Evolutionary conservation across 2,329 filamentous ascomycete species (phyloP).

Genomic region (Fusarium pseudograminearum): DNA sequence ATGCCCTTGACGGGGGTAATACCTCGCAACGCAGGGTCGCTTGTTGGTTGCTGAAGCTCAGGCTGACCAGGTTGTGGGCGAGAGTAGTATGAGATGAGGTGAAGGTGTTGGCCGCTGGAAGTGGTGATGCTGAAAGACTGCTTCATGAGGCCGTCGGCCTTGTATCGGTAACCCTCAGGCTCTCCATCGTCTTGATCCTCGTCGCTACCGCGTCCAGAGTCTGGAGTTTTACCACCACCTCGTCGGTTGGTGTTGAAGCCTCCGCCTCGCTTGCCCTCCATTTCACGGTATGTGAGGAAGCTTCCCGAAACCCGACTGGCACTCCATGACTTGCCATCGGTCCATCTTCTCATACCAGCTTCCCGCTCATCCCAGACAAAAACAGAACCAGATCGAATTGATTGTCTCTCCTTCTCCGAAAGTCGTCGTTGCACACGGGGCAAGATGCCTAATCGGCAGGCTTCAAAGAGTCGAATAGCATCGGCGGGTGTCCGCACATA

Average conservation of each 20-base stretch:
- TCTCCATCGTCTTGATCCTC: constrained; percentile 88
- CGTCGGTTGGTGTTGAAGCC: constrained; percentile 72
- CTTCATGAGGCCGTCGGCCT: constrained; percentile 98
- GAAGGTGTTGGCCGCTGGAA: constrained; percentile 86
- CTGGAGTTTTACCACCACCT: constrained; percentile 80
- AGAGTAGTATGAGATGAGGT: constrained; percentile 97
- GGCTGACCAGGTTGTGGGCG: constrained; percentile 79
- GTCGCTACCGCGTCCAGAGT: constrained; percentile 83
- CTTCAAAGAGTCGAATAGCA: constrained; percentile 98
- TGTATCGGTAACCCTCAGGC: constrained; percentile 92
- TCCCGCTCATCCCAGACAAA: constrained; percentile 99
- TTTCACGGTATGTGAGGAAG: constrained; percentile 96
- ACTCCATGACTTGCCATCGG: constrained; percentile 98
- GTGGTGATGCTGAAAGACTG: constrained; percentile 99
- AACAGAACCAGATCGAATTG: constrained; percentile 95
- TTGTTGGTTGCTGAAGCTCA: constrained; percentile 83
- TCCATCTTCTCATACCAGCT: constrained; percentile 98
- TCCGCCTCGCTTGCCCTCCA: constrained; percentile 97
- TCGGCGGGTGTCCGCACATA: constrained; percentile 95
- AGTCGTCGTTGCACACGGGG: constrained; percentile 92
- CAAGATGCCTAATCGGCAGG: constrained; percentile 87
- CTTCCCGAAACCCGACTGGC: constrained; percentile 97
- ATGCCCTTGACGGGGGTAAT: constrained; percentile 92
- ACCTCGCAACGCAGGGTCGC: constrained; percentile 81
- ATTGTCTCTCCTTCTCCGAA: constrained; percentile 96